Conservation (phyloP, 2,329 filamentous ascomycete species). For the Erysiphe pulchra region DNA sequence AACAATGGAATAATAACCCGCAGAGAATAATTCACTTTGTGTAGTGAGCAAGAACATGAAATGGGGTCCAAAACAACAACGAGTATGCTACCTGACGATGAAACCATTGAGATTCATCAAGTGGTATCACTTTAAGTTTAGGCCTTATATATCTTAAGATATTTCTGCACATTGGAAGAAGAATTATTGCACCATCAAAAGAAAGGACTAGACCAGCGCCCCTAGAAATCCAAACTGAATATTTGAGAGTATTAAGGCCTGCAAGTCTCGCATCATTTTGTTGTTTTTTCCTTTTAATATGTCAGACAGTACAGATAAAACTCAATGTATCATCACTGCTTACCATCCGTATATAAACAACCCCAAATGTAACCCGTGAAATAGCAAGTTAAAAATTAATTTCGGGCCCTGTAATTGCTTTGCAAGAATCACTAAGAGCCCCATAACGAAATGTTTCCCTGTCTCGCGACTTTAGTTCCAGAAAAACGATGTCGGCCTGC, state of each 20-base stretch:
- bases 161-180: slow-evolving; percentile 87
- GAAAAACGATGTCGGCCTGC: no score
- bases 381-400: slow-evolving; percentile 54
- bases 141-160: slow-evolving; percentile 64
- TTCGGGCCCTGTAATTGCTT: slow-evolving; percentile 47
- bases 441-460: neutral
- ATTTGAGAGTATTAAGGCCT: slow-evolving; percentile 55
- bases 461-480: neutral
- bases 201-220: slow-evolving; percentile 71
- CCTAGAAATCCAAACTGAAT: slow-evolving; percentile 88
- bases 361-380: slow-evolving; percentile 53
- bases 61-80: slow-evolving; percentile 53
- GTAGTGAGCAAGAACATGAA: slow-evolving; percentile 65
- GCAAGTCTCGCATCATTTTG: slow-evolving; percentile 38
- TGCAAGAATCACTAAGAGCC: slow-evolving; percentile 14
- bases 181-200: slow-evolving; percentile 64
- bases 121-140: slow-evolving; percentile 62
- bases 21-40: slow-evolving; percentile 43
- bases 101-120: slow-evolving; percentile 96
- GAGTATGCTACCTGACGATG: slow-evolving; percentile 86
- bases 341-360: slow-evolving; percentile 77
- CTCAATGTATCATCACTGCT: slow-evolving; percentile 12
- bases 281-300: slow-evolving; percentile 47
- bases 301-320: slow-evolving; percentile 7
- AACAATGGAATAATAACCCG: neutral